These are phyloP conservation scores for Xylariaceae sp. DNA, from an alignment of 2,329 filamentous ascomycete species.

Conservation along the genomic window DNA sequence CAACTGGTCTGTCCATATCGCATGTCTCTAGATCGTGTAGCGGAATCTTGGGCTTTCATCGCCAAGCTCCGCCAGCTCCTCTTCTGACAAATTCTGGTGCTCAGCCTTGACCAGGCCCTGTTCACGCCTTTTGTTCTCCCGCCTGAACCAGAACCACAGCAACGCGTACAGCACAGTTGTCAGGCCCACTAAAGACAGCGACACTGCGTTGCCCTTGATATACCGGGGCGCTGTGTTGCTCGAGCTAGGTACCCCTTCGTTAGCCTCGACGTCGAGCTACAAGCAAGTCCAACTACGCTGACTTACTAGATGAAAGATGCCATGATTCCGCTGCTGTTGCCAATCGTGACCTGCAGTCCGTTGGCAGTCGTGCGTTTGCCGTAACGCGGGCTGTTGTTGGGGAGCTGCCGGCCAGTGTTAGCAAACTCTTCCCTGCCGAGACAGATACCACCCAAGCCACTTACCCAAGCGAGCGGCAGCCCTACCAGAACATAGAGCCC, in stretches of 20 bases:
- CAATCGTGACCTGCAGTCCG: conserved; percentile 66
- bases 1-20: no score
- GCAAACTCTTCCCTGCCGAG: background rate
- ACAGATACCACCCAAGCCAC: no score
- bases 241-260: conserved; percentile 32
- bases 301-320: conserved; percentile 59
- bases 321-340: conserved; percentile 70
- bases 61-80: conserved; percentile 47
- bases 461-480: conserved; percentile 52
- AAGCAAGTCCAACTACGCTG: background rate
- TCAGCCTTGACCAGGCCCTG: conserved; percentile 36
- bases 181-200: conserved; percentile 54
- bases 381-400: conserved; percentile 68
- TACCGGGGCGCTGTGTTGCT: conserved; percentile 52
- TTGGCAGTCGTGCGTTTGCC: conserved; percentile 71
- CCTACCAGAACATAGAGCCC: conserved; percentile 63
- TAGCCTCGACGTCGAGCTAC: no score
- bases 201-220: conserved; percentile 58
- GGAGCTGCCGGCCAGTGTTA: conserved; percentile 35
- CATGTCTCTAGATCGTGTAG: conserved; percentile 37
- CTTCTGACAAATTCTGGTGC: conserved; percentile 40
- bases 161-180: conserved; percentile 49
- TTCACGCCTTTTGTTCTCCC: conserved; percentile 44
- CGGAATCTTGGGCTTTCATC: conserved; percentile 49
- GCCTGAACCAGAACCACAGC: conserved; percentile 50